Evolutionary conservation across 2,329 filamentous ascomycete genomes (phyloP).

Genomic region (Magnaporthiopsis rhizophila): DNA sequence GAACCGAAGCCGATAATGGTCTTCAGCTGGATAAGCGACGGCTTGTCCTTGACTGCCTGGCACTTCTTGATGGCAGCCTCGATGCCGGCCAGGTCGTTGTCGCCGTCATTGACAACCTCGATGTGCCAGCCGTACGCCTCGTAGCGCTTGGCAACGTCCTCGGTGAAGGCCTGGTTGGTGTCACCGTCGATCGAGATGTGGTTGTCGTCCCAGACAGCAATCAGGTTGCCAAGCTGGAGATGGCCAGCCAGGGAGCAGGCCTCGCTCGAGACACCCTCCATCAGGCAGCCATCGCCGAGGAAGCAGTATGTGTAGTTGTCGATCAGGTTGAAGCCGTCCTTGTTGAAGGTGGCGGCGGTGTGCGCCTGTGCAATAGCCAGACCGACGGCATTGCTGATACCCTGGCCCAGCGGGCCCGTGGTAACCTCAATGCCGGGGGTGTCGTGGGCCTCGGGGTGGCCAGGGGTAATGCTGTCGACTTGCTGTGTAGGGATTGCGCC

Average conservation of each 20-base stretch:
- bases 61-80: constrained; percentile 81
- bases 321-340: constrained; percentile 81
- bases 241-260: constrained; percentile 89
- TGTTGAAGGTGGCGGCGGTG: constrained; percentile 89
- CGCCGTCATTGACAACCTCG: constrained; percentile 75
- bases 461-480: constrained; percentile 72
- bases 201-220: constrained; percentile 97
- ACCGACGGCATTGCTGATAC: constrained; percentile 95
- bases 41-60: constrained; percentile 89
- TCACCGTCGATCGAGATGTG: constrained; percentile 93
- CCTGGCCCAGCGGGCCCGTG: constrained; percentile 94
- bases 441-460: constrained; percentile 94
- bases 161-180: constrained; percentile 93
- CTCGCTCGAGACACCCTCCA: constrained; percentile 96
- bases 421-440: constrained; percentile 97
- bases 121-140: constrained; percentile 97
- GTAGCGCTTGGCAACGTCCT: constrained; percentile 91
- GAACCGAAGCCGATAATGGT: constrained; percentile 98
- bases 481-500: constrained; percentile 23
- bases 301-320: constrained; percentile 97
- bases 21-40: constrained; percentile 89
- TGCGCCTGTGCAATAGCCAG: constrained; percentile 94
- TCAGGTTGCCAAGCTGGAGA: constrained; percentile 95
- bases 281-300: constrained; percentile 96
- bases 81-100: constrained; percentile 79